Evolutionary conservation across 371 early-diverging fungal species (phyloP).

Genomic region (Mycotypha africana): DNA sequence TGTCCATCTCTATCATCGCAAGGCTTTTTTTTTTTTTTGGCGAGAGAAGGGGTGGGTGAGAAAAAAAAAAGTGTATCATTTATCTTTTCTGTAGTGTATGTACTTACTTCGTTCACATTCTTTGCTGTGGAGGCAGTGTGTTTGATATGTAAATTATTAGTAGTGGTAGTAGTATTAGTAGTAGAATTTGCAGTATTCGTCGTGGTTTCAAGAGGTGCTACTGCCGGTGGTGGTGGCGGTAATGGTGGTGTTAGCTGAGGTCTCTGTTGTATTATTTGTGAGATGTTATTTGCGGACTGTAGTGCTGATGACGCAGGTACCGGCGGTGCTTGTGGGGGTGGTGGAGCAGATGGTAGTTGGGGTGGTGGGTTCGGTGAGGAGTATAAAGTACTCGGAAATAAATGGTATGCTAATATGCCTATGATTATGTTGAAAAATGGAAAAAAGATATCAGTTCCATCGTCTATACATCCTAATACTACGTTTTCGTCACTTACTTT

Average conservation of each 20-base stretch:
- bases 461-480: too few species aligned
- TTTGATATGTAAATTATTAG: too few species aligned
- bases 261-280: not conserved
- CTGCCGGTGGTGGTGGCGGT: not conserved
- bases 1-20: slow-evolving; percentile 92
- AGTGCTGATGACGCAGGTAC: too few species aligned
- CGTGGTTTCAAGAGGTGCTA: not conserved
- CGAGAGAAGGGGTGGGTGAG: too few species aligned
- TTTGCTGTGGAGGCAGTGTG: too few species aligned
- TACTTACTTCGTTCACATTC: too few species aligned
- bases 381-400: slow-evolving; percentile 8
- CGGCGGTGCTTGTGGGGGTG: not conserved
- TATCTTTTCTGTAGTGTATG: too few species aligned
- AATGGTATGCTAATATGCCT: slow-evolving; percentile 10
- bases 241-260: not conserved
- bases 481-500: slow-evolving; percentile 5
- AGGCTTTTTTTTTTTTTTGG: slow-evolving; percentile 8
- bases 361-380: too few species aligned
- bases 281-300: slow-evolving; percentile 4
- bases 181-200: not conserved
- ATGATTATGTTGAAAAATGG: not conserved
- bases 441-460: not conserved
- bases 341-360: not conserved
- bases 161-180: not conserved
- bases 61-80: too few species aligned